These are phyloP conservation scores for Lavandula angustifolia DNA, from an alignment of 257 asterid species.

Conservation along the genomic window DNA sequence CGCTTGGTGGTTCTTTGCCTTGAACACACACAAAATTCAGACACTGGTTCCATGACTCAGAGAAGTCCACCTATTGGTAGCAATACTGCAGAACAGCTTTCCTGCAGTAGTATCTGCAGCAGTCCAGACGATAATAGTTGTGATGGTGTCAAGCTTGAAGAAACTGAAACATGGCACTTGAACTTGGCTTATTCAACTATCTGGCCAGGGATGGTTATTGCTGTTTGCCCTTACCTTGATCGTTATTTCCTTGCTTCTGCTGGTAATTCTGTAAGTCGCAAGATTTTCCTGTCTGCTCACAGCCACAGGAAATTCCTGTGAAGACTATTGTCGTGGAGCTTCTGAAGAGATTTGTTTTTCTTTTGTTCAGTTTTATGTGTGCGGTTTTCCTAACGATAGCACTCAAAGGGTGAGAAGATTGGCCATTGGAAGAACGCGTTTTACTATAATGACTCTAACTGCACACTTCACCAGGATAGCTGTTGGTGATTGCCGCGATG, in stretches of 20 bases:
- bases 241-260: slow-evolving; percentile 85
- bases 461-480: slow-evolving; percentile 89
- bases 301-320: slow-evolving; percentile 26
- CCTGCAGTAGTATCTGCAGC: slow-evolving; percentile 74
- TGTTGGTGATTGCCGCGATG: slow-evolving; percentile 99
- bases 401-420: slow-evolving; percentile 64
- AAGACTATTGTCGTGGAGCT: slow-evolving; percentile 25
- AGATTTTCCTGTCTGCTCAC: slow-evolving; percentile 29
- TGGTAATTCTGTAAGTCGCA: slow-evolving; percentile 78
- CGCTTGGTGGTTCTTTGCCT: slow-evolving; percentile 85
- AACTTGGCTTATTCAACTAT: slow-evolving; percentile 59
- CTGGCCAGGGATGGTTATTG: slow-evolving; percentile 88
- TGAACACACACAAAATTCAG: slow-evolving; percentile 69
- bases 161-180: slow-evolving; percentile 80
- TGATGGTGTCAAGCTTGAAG: slow-evolving; percentile 81
- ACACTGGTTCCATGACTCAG: slow-evolving; percentile 62
- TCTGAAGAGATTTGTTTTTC: slow-evolving; percentile 29
- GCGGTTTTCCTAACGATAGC: slow-evolving; percentile 76
- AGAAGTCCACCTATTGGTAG: slow-evolving; percentile 62
- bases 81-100: slow-evolving; percentile 62
- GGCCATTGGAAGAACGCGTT: slow-evolving; percentile 80
- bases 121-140: slow-evolving; percentile 80
- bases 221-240: slow-evolving; percentile 85
- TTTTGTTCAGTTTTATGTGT: slow-evolving; percentile 73
- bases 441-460: slow-evolving; percentile 75